A percentile compares a stretch with the other conserved stretches of the same genome.
Conservation (phyloP, 306 rosid genomes). For the Glycine latifolia region DNA sequence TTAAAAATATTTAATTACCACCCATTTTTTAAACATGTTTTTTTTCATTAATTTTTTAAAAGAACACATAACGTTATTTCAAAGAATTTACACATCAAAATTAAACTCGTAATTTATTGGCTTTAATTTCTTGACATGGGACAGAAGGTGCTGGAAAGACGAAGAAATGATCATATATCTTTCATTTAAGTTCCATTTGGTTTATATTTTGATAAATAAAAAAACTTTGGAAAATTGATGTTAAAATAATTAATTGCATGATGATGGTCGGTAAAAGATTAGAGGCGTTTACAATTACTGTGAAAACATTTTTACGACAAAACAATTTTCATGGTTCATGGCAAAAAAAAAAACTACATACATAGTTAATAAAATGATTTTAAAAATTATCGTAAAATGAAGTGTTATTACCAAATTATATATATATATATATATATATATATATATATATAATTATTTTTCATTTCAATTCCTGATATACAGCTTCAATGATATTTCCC, state of each 20-base stretch:
- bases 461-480: neutral
- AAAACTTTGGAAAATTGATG: too few relatives aligned
- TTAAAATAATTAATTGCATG: neutral
- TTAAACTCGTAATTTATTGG: too few relatives aligned
- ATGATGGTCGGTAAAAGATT: neutral
- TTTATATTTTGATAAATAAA: too few relatives aligned
- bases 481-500: constrained; percentile 45
- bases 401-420: neutral
- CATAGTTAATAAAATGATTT: neutral
- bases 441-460: neutral
- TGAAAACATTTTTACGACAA: neutral
- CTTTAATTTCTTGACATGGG: too few relatives aligned
- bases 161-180: too few relatives aligned
- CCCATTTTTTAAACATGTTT: too few relatives aligned
- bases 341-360: neutral
- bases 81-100: too few relatives aligned
- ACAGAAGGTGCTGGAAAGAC: too few relatives aligned
- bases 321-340: neutral
- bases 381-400: neutral
- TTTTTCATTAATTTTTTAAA: too few relatives aligned
- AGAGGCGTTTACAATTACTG: neutral
- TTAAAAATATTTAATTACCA: too few relatives aligned
- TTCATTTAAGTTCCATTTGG: too few relatives aligned
- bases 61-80: too few relatives aligned
- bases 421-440: neutral